phyloP scores from a whole-genome alignment of 352 stramenopile genomes.

The Thalassiosira oceanica region DNA sequence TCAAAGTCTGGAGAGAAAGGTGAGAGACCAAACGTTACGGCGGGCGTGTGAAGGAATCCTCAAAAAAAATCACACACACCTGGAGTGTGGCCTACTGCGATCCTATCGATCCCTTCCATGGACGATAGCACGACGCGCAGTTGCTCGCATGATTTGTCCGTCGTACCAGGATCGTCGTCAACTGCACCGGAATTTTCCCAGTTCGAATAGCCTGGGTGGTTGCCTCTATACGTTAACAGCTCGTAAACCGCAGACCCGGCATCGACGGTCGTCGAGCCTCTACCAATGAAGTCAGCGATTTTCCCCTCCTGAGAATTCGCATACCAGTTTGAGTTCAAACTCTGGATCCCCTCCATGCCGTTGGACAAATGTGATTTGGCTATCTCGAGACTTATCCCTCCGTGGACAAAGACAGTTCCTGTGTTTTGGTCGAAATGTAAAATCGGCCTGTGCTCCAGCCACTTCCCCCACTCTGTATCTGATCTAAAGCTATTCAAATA shows the following conservation, averaged over 20 bases:
- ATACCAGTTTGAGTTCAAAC: conserved; percentile 44
- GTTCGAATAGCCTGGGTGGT: conserved; percentile 51
- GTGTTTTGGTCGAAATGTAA: conserved; percentile 34
- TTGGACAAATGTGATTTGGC: conserved; percentile 25
- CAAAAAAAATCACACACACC: too few relatives aligned
- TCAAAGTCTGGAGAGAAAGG: too few relatives aligned
- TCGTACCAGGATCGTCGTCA: conserved; percentile 19
- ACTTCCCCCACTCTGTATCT: conserved; percentile 40
- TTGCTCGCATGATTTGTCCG: conserved; percentile 15
- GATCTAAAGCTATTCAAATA: conserved; percentile 57
- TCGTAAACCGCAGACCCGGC: conserved; percentile 55
- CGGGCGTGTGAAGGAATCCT: too few relatives aligned
- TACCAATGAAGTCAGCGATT: conserved; percentile 49
- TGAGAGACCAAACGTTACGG: too few relatives aligned
- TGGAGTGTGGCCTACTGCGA: conserved; percentile 67
- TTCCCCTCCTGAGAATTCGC: conserved; percentile 39
- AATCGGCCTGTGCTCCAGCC: conserved; percentile 51
- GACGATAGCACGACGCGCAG: conserved; percentile 25
- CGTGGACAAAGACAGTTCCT: conserved; percentile 58
- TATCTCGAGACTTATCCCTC: conserved; percentile 38
- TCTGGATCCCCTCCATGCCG: conserved; percentile 29
- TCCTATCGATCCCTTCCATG: conserved; percentile 41
- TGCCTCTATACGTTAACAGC: conserved; percentile 62
- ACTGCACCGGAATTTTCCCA: conserved; percentile 37
- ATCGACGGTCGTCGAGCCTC: conserved; percentile 1